Base-by-base conservation (phyloP, 1,284 basidiomycete genomes). In the Ceratobasidium theobromae region DNA sequence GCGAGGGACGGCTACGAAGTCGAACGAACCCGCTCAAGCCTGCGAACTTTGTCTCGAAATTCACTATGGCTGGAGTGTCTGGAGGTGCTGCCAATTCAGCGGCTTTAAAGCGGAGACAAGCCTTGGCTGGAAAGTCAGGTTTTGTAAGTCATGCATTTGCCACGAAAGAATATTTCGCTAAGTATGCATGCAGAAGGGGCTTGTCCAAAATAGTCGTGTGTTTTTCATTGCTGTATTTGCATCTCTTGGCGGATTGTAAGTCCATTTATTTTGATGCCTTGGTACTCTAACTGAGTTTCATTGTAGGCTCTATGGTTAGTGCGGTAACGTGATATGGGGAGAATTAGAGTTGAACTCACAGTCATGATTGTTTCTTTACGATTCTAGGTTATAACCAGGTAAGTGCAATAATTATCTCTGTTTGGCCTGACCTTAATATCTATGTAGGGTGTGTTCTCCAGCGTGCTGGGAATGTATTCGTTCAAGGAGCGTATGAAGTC, bases 161-260 rank as follows among this genome's bases (percentile, higher is more conserved):
- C 35, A 28, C 16, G 25, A 12, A 52, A 9, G 6, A 9, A 6
- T 11, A 18, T 27, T 64, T 28, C 43, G n/a, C 46, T 65, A 25
- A 53, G 11, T 35, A n/a, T 25, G 35, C 28, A 21, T 21, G 16
- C 27, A 87, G 86, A 81, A 79, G 66, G 86, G 85, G 1, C 76
- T 88, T 38, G 76, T 88, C 14, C 81, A 83, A 68, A 88, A 88
- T 72, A 77, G 80, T 33, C 80, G 79, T 68, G 76, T 87, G 40
- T 87, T 88, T 70, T 76, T 80, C 18, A 86, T 86, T 58, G 82
- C 86, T 11, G 80, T 89, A n/a, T 88, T 88, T 72, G 86, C 86
- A 3, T 87, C 86, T 12, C 77, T 88, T 27, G 86, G 86, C 74
- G 86, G 86, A 70, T 72, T 88, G 85, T 87, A 73, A 76, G 85